These are phyloP conservation scores for Xylariaceae sp. DNA, from an alignment of 2,329 filamentous ascomycete genomes.

Conservation along the genomic window DNA sequence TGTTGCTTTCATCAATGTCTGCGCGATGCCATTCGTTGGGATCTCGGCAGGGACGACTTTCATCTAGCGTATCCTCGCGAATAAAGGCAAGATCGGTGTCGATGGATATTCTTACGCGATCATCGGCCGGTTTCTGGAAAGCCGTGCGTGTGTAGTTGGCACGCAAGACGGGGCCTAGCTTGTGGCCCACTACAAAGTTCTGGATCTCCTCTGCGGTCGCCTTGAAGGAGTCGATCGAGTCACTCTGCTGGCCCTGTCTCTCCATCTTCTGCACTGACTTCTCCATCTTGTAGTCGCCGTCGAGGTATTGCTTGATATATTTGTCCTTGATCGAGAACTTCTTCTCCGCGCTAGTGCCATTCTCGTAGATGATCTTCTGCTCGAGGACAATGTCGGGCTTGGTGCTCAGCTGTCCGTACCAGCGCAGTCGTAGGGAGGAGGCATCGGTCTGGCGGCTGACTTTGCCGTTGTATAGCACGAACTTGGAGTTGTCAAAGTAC, in stretches of 20 bases:
- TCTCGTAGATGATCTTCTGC: slow-evolving; percentile 79
- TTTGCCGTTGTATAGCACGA: slow-evolving; percentile 83
- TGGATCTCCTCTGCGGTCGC: slow-evolving; percentile 73
- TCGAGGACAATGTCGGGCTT: slow-evolving; percentile 81
- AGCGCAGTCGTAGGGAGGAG: slow-evolving; percentile 79
- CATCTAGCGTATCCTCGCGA: slow-evolving; percentile 70
- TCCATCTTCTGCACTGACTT: slow-evolving; percentile 86
- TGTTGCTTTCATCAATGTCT: slow-evolving; percentile 78
- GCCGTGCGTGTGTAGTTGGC: slow-evolving; percentile 93
- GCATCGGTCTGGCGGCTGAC: slow-evolving; percentile 72
- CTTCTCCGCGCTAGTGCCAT: slow-evolving; percentile 73
- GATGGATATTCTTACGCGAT: slow-evolving; percentile 85
- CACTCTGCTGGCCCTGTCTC: slow-evolving; percentile 63
- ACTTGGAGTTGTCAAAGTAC: slow-evolving; percentile 88
- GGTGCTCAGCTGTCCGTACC: slow-evolving; percentile 80
- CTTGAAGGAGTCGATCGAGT: slow-evolving; percentile 66
- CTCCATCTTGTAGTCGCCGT: slow-evolving; percentile 86
- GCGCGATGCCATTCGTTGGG: slow-evolving; percentile 84
- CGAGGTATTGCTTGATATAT: slow-evolving; percentile 82
- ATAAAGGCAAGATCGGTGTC: slow-evolving; percentile 92
- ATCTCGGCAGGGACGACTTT: slow-evolving; percentile 81
- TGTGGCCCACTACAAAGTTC: slow-evolving; percentile 69
- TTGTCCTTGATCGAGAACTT: slow-evolving; percentile 89
- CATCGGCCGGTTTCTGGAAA: slow-evolving; percentile 92
- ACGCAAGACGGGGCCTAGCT: slow-evolving; percentile 78